phyloP scores from a whole-genome alignment of 306 rosid genomes.

The Vigna radiata region DNA sequence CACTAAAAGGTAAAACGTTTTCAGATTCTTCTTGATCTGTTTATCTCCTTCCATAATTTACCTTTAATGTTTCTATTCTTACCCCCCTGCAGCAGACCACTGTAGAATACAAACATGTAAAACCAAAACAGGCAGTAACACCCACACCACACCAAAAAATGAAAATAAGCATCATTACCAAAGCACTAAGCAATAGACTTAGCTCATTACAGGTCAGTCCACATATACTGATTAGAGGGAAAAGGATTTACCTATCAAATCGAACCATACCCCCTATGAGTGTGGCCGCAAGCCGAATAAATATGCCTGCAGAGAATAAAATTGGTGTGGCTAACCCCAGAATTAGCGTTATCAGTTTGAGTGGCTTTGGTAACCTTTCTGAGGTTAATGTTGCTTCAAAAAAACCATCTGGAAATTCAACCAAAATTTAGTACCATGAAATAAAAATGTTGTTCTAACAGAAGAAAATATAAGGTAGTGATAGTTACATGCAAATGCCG shows the following conservation, averaged over 20 bases:
- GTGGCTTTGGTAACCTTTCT: slow-evolving; percentile 80
- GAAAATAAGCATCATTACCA: slow-evolving; percentile 5
- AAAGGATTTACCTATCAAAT: slow-evolving; percentile 75
- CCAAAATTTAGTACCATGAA: slow-evolving; percentile 41
- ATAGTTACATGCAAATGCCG: slow-evolving; percentile 86
- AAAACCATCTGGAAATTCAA: slow-evolving; percentile 77
- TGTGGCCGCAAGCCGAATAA: slow-evolving; percentile 68
- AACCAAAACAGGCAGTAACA: slow-evolving; percentile 9
- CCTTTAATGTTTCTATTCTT: background rate
- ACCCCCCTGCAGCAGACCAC: slow-evolving; percentile 13
- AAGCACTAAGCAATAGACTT: slow-evolving; percentile 19
- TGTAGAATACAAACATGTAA: slow-evolving; percentile 25
- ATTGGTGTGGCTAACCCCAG: slow-evolving; percentile 78
- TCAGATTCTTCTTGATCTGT: background rate
- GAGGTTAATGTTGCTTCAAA: slow-evolving; percentile 94
- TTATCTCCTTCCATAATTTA: slow-evolving; percentile 1
- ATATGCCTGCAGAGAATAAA: slow-evolving; percentile 77
- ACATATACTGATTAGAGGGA: background rate
- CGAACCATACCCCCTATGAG: slow-evolving; percentile 78
- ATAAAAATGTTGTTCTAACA: slow-evolving; percentile 43
- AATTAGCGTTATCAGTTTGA: slow-evolving; percentile 82
- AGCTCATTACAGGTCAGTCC: slow-evolving; percentile 5
- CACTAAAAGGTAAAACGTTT: slow-evolving; percentile 9
- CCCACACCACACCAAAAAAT: background rate
- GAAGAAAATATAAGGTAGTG: slow-evolving; percentile 40